These are phyloP conservation scores for Lumnitzera littorea DNA, from an alignment of 345 rosid species.

Conservation along the genomic window DNA sequence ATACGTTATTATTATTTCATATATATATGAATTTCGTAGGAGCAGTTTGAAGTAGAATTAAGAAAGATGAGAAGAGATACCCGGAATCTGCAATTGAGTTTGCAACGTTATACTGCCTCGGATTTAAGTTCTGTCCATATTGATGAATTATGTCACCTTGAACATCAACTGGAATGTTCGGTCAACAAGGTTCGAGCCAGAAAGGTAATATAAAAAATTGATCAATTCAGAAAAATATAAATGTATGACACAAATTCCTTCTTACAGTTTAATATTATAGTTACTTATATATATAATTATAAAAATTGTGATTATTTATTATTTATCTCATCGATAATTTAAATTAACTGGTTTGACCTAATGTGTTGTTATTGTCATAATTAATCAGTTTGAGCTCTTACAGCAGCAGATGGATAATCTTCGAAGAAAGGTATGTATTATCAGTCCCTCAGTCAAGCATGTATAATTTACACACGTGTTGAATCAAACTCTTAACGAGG, in stretches of 20 bases:
- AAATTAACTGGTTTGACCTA: too few relatives aligned
- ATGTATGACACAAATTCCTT: too few relatives aligned
- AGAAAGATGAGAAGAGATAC: conserved; percentile 22
- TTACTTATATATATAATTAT: too few relatives aligned
- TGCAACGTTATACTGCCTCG: conserved; percentile 22
- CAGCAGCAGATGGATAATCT: conserved; percentile 24
- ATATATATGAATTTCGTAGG: conserved; percentile 6
- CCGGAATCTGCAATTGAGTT: conserved; percentile 22
- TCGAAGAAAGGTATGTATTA: conserved; percentile 16
- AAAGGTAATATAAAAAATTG: conserved; percentile 14
- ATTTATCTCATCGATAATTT: too few relatives aligned
- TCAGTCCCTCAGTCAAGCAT: not conserved
- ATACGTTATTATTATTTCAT: too few relatives aligned
- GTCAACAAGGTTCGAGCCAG: conserved; percentile 28
- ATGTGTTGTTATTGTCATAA: not conserved
- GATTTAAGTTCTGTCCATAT: conserved; percentile 17
- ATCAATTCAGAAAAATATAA: too few relatives aligned
- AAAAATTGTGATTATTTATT: too few relatives aligned
- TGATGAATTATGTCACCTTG: conserved; percentile 19
- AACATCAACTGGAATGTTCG: conserved; percentile 23
- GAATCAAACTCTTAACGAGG: too few relatives aligned
- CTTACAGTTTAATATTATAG: too few relatives aligned
- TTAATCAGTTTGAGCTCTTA: conserved; percentile 22
- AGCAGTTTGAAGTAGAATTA: conserved; percentile 16
- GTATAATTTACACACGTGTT: not conserved